Base-by-base conservation (phyloP, 352 stramenopile species). In the Globisporangium spiculum region DNA sequence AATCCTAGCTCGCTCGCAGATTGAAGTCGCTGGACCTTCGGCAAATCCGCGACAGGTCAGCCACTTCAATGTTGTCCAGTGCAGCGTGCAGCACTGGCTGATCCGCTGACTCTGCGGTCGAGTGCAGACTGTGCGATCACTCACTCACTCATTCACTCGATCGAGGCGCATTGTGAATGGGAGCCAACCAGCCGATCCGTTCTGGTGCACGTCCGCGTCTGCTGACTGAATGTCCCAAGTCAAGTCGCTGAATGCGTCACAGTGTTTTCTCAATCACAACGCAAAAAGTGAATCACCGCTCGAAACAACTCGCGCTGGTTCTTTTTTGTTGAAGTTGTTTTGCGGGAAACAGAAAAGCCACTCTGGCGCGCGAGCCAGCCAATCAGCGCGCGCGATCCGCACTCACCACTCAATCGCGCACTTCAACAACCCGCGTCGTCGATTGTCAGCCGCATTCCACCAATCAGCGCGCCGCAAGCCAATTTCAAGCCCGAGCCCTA, bases 281-380 rank as follows among this genome's bases (percentile, higher is more conserved):
- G 14, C 48, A 32, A 54, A 16, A 27, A 27, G 22, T 26, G n/a
- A 14, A 30, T 27, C 3, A 26, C 52, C 52, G 27, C 27, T 57
- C 22, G 10, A 30, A 30, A 57, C 52, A 30, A 58, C 12, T 6
- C 22, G 61, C 60, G 48, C 69, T 76, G 73, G 36, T 75, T 78
- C 69, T 75, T 77, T 74, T 80, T 76, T 78, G 74, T 76, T 77
- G 71, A 63, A 69, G 54, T 65, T 68, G 52, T 18, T 46, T 50
- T 34, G 62, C 32, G 46, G 44, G 48, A 68, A 59, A 68, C 55
- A 60, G 30, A 60, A 60, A 60, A 46, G 18, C 53, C 26, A 1
- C 6, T 24, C 38, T 59, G 53, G 24, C 52, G 27, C 26, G 7
- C 52, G 22, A 57, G 24, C 53, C 53, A 58, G 53, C 53, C 53